Base-by-base conservation (phyloP, 75 land plant species). In the Ceratopteris richardii region DNA sequence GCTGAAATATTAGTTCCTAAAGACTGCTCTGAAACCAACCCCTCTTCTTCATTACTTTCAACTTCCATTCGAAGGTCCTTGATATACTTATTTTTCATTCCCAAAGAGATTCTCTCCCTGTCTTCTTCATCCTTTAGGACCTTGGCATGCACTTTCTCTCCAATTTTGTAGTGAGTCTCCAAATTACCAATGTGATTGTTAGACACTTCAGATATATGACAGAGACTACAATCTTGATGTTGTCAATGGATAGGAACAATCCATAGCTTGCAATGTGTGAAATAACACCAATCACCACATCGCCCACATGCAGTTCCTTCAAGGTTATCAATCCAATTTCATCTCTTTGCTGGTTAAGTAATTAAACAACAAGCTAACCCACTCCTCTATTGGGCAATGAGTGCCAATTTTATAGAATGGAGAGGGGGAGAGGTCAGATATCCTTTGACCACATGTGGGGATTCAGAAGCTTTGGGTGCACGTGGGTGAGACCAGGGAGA, bases 51-150 rank as follows among this genome's bases (percentile, higher is more conserved):
- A n/a, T n/a, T n/a, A n/a, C n/a, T n/a, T n/a, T n/a, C n/a, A n/a
- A n/a, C n/a, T n/a, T n/a, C n/a, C n/a, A n/a, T n/a, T n/a, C n/a
- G n/a, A n/a, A n/a, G n/a, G n/a, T n/a, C 60, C 10, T 16, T 48
- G 2, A 82, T 30, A 57, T 82, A 82, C 12, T 88, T 82, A 59
- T 67, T 65, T 63, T 92, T 92, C 83, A 92, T 75, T 30, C 93
- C 94, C 54, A 92, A 79, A 39, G 77, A 74, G 14, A n/a, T n/a
- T n/a, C n/a, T n/a, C n/a, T n/a, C n/a, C n/a, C n/a, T n/a, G n/a
- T n/a, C n/a, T n/a, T n/a, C 61, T 74, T 88, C 86, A 56, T 80
- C 97, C 92, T 91, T 82, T 28, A 88, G 54, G 23, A 93, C 58
- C 43, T 80, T 86, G 54, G 83, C 98, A n/a, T 33, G 42, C 20